Conservation (phyloP, 345 rosid genomes). For the Salix viminalis region DNA sequence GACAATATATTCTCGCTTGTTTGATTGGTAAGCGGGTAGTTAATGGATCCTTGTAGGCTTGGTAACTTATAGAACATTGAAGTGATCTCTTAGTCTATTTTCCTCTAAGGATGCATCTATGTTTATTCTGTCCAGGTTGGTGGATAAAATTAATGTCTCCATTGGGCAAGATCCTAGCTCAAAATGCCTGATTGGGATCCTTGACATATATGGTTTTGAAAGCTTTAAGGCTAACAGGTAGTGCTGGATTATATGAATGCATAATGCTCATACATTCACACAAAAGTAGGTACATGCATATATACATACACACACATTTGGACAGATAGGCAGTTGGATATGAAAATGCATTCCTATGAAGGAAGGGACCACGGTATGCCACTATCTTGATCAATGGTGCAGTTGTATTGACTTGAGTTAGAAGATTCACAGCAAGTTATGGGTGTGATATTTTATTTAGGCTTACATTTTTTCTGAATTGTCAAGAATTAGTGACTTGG, state of each 20-base stretch:
- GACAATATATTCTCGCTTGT: constrained; percentile 78
- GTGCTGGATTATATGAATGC: constrained; percentile 6
- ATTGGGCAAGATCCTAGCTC: constrained; percentile 41
- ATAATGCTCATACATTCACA: neutral
- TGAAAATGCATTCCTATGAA: neutral
- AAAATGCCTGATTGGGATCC: constrained; percentile 67
- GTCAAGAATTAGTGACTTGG: neutral
- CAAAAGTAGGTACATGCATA: too few species aligned
- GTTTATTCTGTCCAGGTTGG: constrained; percentile 55
- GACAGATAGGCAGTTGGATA: neutral
- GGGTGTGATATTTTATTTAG: neutral
- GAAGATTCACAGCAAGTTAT: too few species aligned
- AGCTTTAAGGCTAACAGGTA: constrained; percentile 87
- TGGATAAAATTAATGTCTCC: constrained; percentile 37
- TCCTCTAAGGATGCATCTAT: constrained; percentile 2
- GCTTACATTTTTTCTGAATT: neutral
- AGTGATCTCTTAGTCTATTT: neutral
- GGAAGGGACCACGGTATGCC: neutral
- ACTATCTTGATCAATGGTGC: neutral
- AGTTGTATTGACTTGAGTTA: neutral
- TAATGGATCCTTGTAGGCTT: constrained; percentile 6
- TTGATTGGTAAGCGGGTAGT: constrained; percentile 59
- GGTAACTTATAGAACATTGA: neutral
- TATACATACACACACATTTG: neutral
- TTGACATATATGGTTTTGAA: constrained; percentile 91